These are phyloP conservation scores for Fimicolochytrium jonesii DNA, from an alignment of 192 early-diverging fungal species.

Conservation along the genomic window DNA sequence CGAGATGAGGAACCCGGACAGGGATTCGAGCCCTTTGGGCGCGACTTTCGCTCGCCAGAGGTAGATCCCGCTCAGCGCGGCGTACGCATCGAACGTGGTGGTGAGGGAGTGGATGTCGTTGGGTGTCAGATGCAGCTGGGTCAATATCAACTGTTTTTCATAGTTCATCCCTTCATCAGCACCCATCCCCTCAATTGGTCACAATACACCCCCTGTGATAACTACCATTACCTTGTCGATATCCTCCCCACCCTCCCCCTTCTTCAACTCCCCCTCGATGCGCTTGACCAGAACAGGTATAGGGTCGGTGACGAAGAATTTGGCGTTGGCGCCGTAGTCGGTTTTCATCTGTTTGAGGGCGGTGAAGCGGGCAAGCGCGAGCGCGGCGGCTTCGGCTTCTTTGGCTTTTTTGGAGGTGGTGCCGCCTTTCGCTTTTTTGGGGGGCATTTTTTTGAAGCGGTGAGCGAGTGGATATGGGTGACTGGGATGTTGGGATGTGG, in stretches of 20 bases:
- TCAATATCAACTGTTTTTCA: conserved; percentile 28
- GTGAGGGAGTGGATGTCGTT: conserved; percentile 36
- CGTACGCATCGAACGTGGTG: conserved; percentile 30
- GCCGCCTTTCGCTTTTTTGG: conserved; percentile 2
- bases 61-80: conserved; percentile 25
- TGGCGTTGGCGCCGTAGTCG: conserved; percentile 27
- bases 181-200: background rate
- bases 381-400: conserved; percentile 21
- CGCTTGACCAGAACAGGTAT: conserved; percentile 23
- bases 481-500: too few relatives aligned
- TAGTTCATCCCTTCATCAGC: background rate
- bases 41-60: conserved; percentile 30
- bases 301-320: conserved; percentile 40
- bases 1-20: conserved; percentile 25
- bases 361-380: background rate
- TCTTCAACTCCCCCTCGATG: conserved; percentile 31
- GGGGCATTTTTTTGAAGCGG: background rate
- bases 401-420: conserved; percentile 15
- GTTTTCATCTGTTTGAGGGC: conserved; percentile 9
- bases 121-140: conserved; percentile 14
- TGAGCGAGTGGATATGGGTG: too few relatives aligned
- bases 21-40: conserved; percentile 26
- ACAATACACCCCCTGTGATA: too few relatives aligned
- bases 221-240: conserved; percentile 38
- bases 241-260: conserved; percentile 20